Percentiles rank a stretch among this genome's conserved stretches.
Evolutionary conservation across 2,329 filamentous ascomycete genomes (phyloP).

Genomic region (Claviceps africana): DNA sequence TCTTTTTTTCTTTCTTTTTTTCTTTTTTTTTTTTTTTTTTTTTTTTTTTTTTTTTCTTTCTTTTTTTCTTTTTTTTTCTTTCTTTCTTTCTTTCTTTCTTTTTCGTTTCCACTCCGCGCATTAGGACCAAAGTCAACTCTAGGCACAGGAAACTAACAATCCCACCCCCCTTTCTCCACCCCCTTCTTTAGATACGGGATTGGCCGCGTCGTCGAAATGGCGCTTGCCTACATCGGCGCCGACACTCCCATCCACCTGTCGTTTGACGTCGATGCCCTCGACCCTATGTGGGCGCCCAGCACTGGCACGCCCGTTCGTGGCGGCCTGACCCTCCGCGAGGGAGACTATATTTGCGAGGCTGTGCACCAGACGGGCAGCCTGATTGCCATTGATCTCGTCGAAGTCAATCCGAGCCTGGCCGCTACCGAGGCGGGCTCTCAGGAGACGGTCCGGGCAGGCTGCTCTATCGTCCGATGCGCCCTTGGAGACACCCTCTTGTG

Average conservation of each 20-base stretch:
- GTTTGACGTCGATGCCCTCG: slow-evolving; percentile 92
- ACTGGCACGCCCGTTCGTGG: slow-evolving; percentile 92
- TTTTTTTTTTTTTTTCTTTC: too few relatives aligned
- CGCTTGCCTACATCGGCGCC: slow-evolving; percentile 83
- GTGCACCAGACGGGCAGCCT: slow-evolving; percentile 69
- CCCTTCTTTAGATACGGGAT: slow-evolving; percentile 58
- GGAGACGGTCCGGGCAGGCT: slow-evolving; percentile 82
- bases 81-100: too few relatives aligned
- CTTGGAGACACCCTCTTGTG: slow-evolving; percentile 81
- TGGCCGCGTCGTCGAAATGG: slow-evolving; percentile 93
- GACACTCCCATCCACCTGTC: slow-evolving; percentile 95
- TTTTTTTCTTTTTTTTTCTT: too few relatives aligned
- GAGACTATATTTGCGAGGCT: slow-evolving; percentile 89
- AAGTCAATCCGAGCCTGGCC: slow-evolving; percentile 64
- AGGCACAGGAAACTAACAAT: too few relatives aligned
- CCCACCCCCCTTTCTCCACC: neutral
- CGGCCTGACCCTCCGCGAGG: slow-evolving; percentile 83
- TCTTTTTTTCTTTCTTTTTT: too few relatives aligned
- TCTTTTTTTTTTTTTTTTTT: too few relatives aligned
- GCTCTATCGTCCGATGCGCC: slow-evolving; percentile 80
- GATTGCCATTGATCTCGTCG: slow-evolving; percentile 68
- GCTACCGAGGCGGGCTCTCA: slow-evolving; percentile 50
- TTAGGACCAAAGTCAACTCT: too few relatives aligned
- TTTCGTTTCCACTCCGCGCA: too few relatives aligned
- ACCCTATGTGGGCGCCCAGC: slow-evolving; percentile 90